Evolutionary conservation across 2,329 filamentous ascomycete species (phyloP), one percentile per base, ranked within the genome.

Genomic region (Botrytis deweyae): DNA sequence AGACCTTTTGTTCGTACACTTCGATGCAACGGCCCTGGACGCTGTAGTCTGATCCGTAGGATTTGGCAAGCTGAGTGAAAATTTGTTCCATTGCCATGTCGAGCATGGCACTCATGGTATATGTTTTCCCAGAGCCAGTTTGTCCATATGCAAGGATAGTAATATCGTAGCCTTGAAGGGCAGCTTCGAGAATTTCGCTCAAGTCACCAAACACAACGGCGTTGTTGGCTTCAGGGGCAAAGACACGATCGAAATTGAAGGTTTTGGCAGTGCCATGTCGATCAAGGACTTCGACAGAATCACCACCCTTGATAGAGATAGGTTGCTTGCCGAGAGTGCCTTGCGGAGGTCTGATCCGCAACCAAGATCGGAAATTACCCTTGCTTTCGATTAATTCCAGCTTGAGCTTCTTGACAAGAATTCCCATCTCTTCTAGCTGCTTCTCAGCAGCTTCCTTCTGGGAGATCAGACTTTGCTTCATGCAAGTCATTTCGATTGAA

Each of bases 91-190:
- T 95, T 5, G 96, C 95, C 12, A 92, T 89, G 1, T 96, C 95
- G 74, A 99, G 98, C 92, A 99, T 98, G 0, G 91, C 92, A 12
- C 93, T 96, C 96, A 99, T 99, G 8, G 96, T 98, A 81, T 92
- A 93, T 0, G 96, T 99, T 86, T 99, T 99, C 74, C 96, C 96
- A 25, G 95, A 96, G 6, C 96, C 96, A 0, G 96, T 99, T 83
- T 99, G 96, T 62, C 96, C 96, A 81, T 99, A 99, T 81, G 95
- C 98, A 84, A 99, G 97, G 76, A 99, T 98, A 83, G 95, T 98
- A 67, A 99, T 96, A 79, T 98, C 98, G 85, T 97, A 99, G 1
- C 96, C 96, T 80, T 99, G 96, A 55, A 98, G 87, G 0, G 96
- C 96, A 78, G 93, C 97, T 83, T 99, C 96, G 1, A 99, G 95